These are phyloP conservation scores for Vitis rotundifolia DNA, from an alignment of 164 flowering plant genomes.

Conservation along the genomic window DNA sequence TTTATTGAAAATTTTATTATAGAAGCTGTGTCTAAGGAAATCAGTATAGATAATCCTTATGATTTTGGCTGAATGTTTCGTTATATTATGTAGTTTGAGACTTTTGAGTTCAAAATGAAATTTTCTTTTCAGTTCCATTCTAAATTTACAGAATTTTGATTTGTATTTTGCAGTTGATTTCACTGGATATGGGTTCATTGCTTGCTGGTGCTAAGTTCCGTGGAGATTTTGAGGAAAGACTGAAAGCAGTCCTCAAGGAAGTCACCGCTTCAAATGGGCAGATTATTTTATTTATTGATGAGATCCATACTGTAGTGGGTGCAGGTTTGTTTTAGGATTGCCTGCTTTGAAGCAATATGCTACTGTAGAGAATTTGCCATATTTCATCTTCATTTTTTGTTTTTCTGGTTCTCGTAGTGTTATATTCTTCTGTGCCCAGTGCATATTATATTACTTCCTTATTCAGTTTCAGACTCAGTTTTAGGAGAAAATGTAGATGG, in stretches of 20 bases:
- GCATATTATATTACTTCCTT: no score
- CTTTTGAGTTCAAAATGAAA: neutral
- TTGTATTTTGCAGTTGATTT: conserved; percentile 62
- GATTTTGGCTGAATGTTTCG: no score
- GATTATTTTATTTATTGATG: conserved; percentile 91
- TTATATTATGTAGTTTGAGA: neutral
- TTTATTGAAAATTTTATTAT: no score
- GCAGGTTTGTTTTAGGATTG: conserved; percentile 59
- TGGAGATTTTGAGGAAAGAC: conserved; percentile 97
- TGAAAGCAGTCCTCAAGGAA: conserved; percentile 96
- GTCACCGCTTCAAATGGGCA: conserved; percentile 96
- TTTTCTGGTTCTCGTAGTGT: neutral
- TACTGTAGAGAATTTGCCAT: neutral
- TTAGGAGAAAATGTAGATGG: no score
- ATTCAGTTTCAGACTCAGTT: no score
- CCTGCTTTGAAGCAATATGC: neutral
- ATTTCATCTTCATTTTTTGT: neutral
- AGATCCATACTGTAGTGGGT: conserved; percentile 98
- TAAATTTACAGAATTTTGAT: conserved; percentile 2
- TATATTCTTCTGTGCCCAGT: neutral
- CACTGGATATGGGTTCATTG: conserved; percentile 93
- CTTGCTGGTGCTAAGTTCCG: conserved; percentile 95
- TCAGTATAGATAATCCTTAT: no score
- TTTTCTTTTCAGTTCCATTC: neutral
- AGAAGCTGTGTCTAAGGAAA: no score